phyloP scores from a whole-genome alignment of 2,329 filamentous ascomycete species.

The Scedosporium minutisporum region DNA sequence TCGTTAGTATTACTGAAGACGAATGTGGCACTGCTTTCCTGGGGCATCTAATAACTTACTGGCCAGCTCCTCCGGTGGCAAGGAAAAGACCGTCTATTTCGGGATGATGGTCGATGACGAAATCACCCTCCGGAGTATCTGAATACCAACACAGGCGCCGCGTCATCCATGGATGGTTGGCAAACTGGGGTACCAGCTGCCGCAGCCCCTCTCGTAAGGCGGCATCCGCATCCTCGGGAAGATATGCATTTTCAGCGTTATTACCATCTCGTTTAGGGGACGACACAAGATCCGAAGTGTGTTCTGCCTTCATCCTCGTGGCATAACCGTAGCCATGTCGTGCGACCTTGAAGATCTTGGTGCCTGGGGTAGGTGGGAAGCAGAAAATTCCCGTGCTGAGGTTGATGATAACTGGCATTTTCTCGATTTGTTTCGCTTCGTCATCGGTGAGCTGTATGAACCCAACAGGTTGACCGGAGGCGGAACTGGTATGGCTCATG shows the following conservation, averaged over 20 bases:
- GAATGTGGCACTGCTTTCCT: background rate
- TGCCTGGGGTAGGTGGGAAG: conserved; percentile 52
- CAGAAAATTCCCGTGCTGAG: conserved; percentile 63
- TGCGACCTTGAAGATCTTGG: conserved; percentile 52
- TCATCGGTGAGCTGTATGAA: conserved; percentile 65
- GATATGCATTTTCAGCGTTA: conserved; percentile 45
- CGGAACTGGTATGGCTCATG: conserved; percentile 62
- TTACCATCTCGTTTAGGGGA: conserved; percentile 28
- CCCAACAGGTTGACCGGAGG: conserved; percentile 74
- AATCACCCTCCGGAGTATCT: conserved; percentile 62
- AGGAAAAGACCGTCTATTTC: conserved; percentile 49
- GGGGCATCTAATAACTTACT: conserved; percentile 16
- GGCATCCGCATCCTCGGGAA: conserved; percentile 52
- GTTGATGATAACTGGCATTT: conserved; percentile 65
- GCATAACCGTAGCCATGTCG: conserved; percentile 61
- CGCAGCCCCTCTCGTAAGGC: background rate
- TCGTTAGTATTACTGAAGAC: background rate
- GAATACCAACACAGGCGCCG: conserved; percentile 68
- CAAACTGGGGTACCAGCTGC: background rate
- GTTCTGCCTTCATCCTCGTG: conserved; percentile 33
- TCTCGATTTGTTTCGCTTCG: conserved; percentile 56
- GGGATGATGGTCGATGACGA: conserved; percentile 62
- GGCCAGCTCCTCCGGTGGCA: conserved; percentile 53
- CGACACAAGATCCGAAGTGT: conserved; percentile 22
- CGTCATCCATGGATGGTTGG: conserved; percentile 43